These are phyloP conservation scores for Stereum hirsutum DNA, from an alignment of 1,284 basidiomycete genomes.

Conservation along the genomic window DNA sequence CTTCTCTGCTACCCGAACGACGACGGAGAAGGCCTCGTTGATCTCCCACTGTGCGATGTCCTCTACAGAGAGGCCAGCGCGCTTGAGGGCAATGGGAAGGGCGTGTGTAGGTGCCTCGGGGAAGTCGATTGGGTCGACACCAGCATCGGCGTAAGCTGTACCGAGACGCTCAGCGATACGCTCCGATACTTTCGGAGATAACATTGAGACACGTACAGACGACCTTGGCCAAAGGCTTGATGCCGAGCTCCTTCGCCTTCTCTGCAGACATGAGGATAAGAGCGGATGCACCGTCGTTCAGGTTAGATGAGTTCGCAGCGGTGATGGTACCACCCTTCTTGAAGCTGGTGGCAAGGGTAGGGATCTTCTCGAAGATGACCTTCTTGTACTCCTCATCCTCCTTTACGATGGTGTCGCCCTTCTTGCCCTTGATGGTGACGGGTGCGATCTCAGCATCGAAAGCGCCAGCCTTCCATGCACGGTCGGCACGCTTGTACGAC, in stretches of 20 bases:
- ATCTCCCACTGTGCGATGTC: conserved; percentile 94
- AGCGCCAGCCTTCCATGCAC: conserved; percentile 81
- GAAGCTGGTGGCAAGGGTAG: conserved; percentile 82
- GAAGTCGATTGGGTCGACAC: conserved; percentile 96
- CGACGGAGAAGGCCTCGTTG: conserved; percentile 98
- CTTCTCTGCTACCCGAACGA: conserved; percentile 88
- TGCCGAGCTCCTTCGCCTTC: conserved; percentile 80
- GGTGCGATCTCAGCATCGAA: conserved; percentile 90
- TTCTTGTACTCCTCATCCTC: conserved; percentile 99
- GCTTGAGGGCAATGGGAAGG: conserved; percentile 82
- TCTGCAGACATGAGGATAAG: conserved; percentile 89
- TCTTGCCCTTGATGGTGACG: conserved; percentile 91
- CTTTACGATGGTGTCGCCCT: conserved; percentile 81
- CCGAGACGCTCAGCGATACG: conserved; percentile 12
- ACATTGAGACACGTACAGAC: conserved; percentile 51
- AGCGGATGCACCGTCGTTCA: conserved; percentile 97
- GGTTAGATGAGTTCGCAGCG: conserved; percentile 90
- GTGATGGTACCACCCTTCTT: conserved; percentile 90
- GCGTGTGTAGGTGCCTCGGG: conserved; percentile 91
- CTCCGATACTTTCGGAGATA: conserved; percentile 5
- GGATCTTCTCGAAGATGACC: conserved; percentile 89
- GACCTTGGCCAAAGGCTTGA: conserved; percentile 88
- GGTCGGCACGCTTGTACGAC: conserved; percentile 89
- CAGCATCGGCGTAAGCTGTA: conserved; percentile 92
- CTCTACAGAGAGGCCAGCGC: conserved; percentile 74